Conservation (phyloP, 208 protist species). For the Vickermania spadyakhi region DNA sequence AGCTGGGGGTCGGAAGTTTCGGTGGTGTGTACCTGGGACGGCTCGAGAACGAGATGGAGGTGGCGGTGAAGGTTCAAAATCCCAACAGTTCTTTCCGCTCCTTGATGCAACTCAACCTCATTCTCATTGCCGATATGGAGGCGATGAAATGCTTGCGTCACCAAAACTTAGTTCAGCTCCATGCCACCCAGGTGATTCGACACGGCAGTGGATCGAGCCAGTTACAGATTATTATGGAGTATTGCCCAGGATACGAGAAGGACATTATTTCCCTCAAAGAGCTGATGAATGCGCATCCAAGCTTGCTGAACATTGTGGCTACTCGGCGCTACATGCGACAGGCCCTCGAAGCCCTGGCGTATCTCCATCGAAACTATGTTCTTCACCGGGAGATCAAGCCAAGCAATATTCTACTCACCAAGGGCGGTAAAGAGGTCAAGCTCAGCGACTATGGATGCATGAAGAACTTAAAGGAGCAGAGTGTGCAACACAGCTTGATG, state of each 20-base stretch:
- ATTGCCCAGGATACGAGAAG: not conserved
- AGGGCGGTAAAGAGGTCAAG: slow-evolving; percentile 42
- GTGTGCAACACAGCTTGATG: slow-evolving; percentile 23
- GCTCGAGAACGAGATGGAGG: not conserved
- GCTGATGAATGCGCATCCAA: not conserved
- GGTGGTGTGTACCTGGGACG: not conserved
- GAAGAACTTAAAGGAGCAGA: slow-evolving; percentile 29
- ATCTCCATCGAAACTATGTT: slow-evolving; percentile 54
- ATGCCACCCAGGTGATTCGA: not conserved
- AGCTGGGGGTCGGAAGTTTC: not conserved
- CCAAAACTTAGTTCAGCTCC: not conserved
- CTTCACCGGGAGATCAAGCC: slow-evolving; percentile 84
- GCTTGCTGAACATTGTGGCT: slow-evolving; percentile 3
- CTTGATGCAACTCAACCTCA: not conserved
- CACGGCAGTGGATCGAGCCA: not conserved
- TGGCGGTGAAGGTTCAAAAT: not conserved
- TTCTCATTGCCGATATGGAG: not conserved
- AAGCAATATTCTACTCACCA: slow-evolving; percentile 69
- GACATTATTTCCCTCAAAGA: slow-evolving; percentile 9
- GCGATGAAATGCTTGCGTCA: not conserved
- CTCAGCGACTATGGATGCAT: slow-evolving; percentile 79
- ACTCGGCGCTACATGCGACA: slow-evolving; percentile 45
- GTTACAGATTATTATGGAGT: not conserved
- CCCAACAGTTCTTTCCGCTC: slow-evolving; percentile 1
- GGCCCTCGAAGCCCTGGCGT: slow-evolving; percentile 35